Percentiles rank a stretch among this genome's conserved stretches.
Evolutionary conservation across 2,329 filamentous ascomycete species (phyloP).

Genomic region (Colletotrichum truncatum): DNA sequence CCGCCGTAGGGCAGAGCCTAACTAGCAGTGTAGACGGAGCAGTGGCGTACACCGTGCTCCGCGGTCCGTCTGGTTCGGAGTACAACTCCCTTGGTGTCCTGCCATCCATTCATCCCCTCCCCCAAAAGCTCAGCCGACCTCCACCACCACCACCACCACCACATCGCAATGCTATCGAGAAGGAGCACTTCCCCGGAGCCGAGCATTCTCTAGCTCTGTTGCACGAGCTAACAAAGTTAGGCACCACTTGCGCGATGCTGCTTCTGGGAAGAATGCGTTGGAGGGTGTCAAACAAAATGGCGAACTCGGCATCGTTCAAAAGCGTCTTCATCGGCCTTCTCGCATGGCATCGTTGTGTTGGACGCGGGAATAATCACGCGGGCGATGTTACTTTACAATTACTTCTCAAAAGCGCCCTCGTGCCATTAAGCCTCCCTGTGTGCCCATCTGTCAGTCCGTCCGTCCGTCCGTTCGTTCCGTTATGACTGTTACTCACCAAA

Average conservation of each 20-base stretch:
- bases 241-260: not conserved
- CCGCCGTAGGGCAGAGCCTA: slow-evolving; percentile 15
- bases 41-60: no score
- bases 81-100: no score
- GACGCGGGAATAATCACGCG: not conserved
- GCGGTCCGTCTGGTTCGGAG: no score
- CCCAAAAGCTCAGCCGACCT: not conserved
- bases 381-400: not conserved
- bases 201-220: slow-evolving; percentile 2
- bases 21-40: no score
- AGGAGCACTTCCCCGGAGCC: slow-evolving; percentile 6
- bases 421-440: not conserved
- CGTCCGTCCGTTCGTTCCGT: not conserved
- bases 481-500: not conserved
- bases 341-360: slow-evolving; percentile 14
- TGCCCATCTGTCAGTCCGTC: not conserved
- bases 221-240: slow-evolving; percentile 3
- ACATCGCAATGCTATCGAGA: no score
- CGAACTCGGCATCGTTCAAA: not conserved
- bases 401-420: not conserved
- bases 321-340: slow-evolving; percentile 18
- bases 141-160: not conserved
- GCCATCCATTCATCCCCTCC: no score
- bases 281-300: not conserved
- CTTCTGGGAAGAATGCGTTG: not conserved